Evolutionary conservation across 2,329 filamentous ascomycete species (phyloP).

Genomic region (Penicillium hesseltinei): DNA sequence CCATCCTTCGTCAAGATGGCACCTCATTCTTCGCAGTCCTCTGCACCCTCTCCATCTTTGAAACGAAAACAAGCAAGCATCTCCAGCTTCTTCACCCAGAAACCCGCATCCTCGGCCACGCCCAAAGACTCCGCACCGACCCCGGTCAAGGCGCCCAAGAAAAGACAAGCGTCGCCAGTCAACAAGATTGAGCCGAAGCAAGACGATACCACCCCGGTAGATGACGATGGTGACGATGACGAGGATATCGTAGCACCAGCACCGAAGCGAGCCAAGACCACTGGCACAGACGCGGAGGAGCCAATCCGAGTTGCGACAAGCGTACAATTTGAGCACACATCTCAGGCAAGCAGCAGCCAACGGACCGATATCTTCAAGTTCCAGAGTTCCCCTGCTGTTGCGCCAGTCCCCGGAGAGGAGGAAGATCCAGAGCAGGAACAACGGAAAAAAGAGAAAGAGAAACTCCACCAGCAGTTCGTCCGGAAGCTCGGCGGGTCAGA

Average conservation of each 20-base stretch:
- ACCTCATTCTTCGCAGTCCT: slow-evolving; percentile 34
- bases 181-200: slow-evolving; percentile 5
- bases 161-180: slow-evolving; percentile 12
- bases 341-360: slow-evolving; percentile 42
- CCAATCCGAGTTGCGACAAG: slow-evolving; percentile 6
- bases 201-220: neutral
- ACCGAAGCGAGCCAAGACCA: slow-evolving; percentile 41
- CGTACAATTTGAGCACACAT: slow-evolving; percentile 11
- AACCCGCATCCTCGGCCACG: slow-evolving; percentile 31
- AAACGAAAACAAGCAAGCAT: slow-evolving; percentile 65
- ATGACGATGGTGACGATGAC: slow-evolving; percentile 20
- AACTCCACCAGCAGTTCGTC: slow-evolving; percentile 79
- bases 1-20: slow-evolving; percentile 27
- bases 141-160: slow-evolving; percentile 8
- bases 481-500: slow-evolving; percentile 86
- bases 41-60: slow-evolving; percentile 33
- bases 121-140: slow-evolving; percentile 12
- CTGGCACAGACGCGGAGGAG: slow-evolving; percentile 17
- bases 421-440: slow-evolving; percentile 51
- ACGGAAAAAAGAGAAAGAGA: slow-evolving; percentile 61
- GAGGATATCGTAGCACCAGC: slow-evolving; percentile 45
- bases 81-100: slow-evolving; percentile 78
- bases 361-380: slow-evolving; percentile 61
- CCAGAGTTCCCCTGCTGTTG: slow-evolving; percentile 49
- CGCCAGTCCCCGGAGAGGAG: slow-evolving; percentile 32